Evolutionary conservation across 257 asterid species (phyloP), one percentile per base, ranked within the genome.

Genomic region (Solanum dulcamara): DNA sequence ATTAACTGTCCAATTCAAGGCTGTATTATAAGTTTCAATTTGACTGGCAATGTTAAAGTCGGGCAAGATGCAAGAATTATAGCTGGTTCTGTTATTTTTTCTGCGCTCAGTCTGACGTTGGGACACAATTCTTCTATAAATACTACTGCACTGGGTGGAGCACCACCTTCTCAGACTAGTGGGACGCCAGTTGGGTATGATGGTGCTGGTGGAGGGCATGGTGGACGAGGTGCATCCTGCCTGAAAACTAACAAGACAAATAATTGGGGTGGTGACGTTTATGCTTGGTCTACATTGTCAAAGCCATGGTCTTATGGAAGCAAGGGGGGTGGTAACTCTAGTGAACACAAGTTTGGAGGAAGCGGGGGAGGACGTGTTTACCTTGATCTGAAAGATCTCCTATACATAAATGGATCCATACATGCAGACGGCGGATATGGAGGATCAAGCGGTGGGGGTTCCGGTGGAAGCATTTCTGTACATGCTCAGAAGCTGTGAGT

Each of bases 191-290:
- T 94, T 89, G 97, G 98, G 86, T 81, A 88, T 89, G 98, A 94
- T 28, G 98, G 98, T 53, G 95, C 97, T 32, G 99, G 99, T 71
- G 99, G 99, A 83, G 99, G 99, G 87, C 99, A 96, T 89, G 99
- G 99, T 77, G 99, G 99, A 26, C 98, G 98, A 79, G 99, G 99
- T 55, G 98, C 99, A 84, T 94, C 99, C 83, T 96, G 99, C 88
- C 82, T 88, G 88, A 96, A 96, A 92, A 93, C 94, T 72, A 92
- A 91, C 82, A 84, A 83, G 37, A 93, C 95, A 26, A 91, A 89
- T 86, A 88, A 57, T 89, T 96, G 99, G 99, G 99, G 99, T 62
- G 99, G 99, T 89, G 99, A 96, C 86, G 99, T 92, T 88, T 96
- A 96, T 88, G 91, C 93, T 53, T 96, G 99, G 99, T 84, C 93